phyloP scores from a whole-genome alignment of 139 green algal species.

The Coelastrella sp. region DNA sequence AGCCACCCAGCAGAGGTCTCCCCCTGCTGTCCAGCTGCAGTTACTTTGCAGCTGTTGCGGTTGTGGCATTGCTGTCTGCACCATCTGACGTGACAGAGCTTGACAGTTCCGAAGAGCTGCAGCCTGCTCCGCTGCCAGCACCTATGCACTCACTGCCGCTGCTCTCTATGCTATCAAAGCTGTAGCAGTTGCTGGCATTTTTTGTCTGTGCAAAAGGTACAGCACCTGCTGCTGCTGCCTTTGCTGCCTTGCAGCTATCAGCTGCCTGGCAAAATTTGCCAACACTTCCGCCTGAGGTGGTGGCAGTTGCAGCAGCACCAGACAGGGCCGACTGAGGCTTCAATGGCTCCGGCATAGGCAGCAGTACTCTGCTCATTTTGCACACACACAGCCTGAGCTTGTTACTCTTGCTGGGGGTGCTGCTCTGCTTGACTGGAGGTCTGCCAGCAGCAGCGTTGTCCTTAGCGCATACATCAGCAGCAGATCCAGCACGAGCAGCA shows the following conservation, averaged over 20 bases:
- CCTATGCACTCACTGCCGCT: slow-evolving; percentile 7
- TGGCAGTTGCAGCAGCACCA: not conserved
- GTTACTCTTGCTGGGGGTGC: not conserved
- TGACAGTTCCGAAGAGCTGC: not conserved
- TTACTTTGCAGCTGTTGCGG: no score
- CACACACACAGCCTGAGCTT: not conserved
- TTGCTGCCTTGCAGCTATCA: not conserved
- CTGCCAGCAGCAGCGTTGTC: no score
- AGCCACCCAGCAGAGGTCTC: no score
- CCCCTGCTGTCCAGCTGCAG: no score
- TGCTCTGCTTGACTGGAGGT: not conserved
- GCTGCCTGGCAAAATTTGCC: no score
- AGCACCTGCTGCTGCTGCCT: slow-evolving; percentile 13
- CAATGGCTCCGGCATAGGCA: not conserved
- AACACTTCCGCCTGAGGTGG: no score
- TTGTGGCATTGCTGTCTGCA: not conserved
- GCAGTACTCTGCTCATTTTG: not conserved
- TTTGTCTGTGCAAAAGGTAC: not conserved
- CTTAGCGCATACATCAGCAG: no score
- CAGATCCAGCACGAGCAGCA: no score
- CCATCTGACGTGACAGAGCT: not conserved
- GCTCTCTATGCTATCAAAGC: not conserved
- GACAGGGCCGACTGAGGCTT: not conserved
- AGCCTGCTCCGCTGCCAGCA: no score
- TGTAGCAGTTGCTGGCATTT: not conserved